Evolutionary conservation across 495 filamentous ascomycete genomes (phyloP), one percentile per base, ranked within the genome.

Genomic region (Parachaetomium inaequale): DNA sequence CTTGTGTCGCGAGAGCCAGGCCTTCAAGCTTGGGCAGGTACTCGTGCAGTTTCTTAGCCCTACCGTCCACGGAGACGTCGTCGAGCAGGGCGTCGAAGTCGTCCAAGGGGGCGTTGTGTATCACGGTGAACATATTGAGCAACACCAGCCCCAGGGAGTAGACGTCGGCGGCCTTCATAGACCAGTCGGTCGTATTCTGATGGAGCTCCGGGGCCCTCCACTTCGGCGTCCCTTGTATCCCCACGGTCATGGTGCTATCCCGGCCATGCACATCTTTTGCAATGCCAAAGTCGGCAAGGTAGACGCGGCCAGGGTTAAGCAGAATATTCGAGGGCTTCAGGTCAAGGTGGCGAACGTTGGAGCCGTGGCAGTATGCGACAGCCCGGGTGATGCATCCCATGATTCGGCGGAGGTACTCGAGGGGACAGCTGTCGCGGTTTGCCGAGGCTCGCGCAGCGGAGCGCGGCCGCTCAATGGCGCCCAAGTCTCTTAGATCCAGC

Each of bases 311-410:
- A 12, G 76, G 66, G 55, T 62, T 69, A 4, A 79, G 64, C 0
- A 79, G 70, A 57, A 79, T 78, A 46, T 79, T 79, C 34, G 70
- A 67, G 4, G 76, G 76, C 57, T 79, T 79, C 26, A 79, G 68
- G 50, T 79, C 76, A 14, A 74, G 70, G 58, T 78, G 76, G 54
- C 76, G 70, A 45, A 79, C 70, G 46, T 74, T 68, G 46, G 70
- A 67, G 12, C 70, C 55, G 49, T 80, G 78, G 43, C 75, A 70
- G 62, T 74, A 77, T 0, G 68, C 65, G n/a, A 79, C 65, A 10
- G 77, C 78, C 11, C 70, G 68, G 1, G 76, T 66, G 31, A 76
- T 70, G 63, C 76, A 78, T 11, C 76, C 75, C 34, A 72, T 67
- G 34, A 74, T 67, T 29, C 68, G 61, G 26, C 66, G 69, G 2